A percentile compares a stretch with the other conserved stretches of the same genome.
Conservation (phyloP, 2,329 filamentous ascomycete species). For the Graphilbum sp. region DNA sequence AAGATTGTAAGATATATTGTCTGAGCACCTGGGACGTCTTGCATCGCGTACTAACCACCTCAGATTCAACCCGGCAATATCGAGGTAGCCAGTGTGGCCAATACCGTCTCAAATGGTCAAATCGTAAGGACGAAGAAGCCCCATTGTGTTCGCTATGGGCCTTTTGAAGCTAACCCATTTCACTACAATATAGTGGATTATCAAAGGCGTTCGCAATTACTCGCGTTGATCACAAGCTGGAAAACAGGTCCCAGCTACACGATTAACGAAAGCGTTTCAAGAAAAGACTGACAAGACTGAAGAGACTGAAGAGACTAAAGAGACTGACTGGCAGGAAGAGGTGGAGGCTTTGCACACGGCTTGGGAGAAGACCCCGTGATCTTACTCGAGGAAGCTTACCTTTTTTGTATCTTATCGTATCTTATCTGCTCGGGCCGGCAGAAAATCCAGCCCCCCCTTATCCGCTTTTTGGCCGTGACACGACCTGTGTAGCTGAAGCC, state of each 20-base stretch:
- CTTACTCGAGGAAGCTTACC: not conserved
- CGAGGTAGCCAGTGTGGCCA: conserved; percentile 58
- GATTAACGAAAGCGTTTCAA: too few relatives aligned
- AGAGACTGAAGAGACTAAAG: too few relatives aligned
- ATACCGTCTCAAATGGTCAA: conserved; percentile 73
- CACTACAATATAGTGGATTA: conserved; percentile 40
- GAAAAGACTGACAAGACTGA: too few relatives aligned
- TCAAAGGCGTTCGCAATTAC: conserved; percentile 36
- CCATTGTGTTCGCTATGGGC: not conserved
- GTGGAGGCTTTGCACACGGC: too few relatives aligned
- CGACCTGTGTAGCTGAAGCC: not conserved
- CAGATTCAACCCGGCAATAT: conserved; percentile 70
- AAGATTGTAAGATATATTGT: too few relatives aligned
- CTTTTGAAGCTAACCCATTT: not conserved
- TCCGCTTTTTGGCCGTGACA: conserved; percentile 9
- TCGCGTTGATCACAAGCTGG: conserved; percentile 4
- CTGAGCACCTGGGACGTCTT: too few relatives aligned
- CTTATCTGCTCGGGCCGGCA: conserved; percentile 9
- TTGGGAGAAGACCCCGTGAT: not conserved
- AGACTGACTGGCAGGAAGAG: too few relatives aligned
- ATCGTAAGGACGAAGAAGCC: conserved; percentile 30
- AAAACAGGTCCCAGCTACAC: too few relatives aligned
- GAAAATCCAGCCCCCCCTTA: conserved; percentile 10
- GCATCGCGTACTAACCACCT: too few relatives aligned
- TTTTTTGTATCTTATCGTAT: conserved; percentile 8